These are phyloP conservation scores for Salinomyces thailandicus DNA, from an alignment of 2,329 filamentous ascomycete genomes.

Conservation along the genomic window DNA sequence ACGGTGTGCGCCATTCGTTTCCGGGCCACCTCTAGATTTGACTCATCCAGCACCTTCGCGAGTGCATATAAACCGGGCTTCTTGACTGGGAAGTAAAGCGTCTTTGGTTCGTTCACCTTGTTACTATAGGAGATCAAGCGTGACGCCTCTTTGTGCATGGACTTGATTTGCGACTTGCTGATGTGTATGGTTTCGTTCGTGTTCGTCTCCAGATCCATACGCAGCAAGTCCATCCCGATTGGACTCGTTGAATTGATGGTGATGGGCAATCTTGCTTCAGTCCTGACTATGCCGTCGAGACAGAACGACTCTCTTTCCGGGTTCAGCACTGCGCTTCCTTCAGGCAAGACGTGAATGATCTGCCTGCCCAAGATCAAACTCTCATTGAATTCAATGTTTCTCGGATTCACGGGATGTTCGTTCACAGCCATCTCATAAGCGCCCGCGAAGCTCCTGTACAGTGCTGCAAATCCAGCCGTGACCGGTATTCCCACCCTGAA, in stretches of 20 bases:
- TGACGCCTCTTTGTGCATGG: constrained; percentile 59
- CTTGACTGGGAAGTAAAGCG: constrained; percentile 63
- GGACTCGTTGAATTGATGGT: constrained; percentile 90
- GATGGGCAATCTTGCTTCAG: constrained; percentile 61
- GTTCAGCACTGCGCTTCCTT: constrained; percentile 83
- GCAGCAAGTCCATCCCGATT: constrained; percentile 76
- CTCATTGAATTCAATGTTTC: constrained; percentile 77
- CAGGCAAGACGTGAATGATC: constrained; percentile 93
- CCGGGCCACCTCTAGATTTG: constrained; percentile 61
- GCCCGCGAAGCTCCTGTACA: constrained; percentile 78
- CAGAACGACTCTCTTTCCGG: constrained; percentile 73
- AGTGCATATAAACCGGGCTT: constrained; percentile 83
- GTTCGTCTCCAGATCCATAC: constrained; percentile 73
- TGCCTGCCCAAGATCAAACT: constrained; percentile 92
- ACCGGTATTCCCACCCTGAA: constrained; percentile 76
- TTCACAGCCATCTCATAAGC: constrained; percentile 76
- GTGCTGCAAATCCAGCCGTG: constrained; percentile 58
- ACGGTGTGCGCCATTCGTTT: constrained; percentile 66
- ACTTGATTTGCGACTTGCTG: constrained; percentile 60
- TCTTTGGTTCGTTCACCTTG: constrained; percentile 28
- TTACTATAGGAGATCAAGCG: constrained; percentile 44
- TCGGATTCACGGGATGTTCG: constrained; percentile 84
- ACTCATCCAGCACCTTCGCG: constrained; percentile 77
- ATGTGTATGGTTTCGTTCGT: constrained; percentile 72
- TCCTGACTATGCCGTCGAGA: constrained; percentile 51